phyloP scores from a whole-genome alignment of 2,329 filamentous ascomycete genomes.

The Nemania bipapillata region DNA sequence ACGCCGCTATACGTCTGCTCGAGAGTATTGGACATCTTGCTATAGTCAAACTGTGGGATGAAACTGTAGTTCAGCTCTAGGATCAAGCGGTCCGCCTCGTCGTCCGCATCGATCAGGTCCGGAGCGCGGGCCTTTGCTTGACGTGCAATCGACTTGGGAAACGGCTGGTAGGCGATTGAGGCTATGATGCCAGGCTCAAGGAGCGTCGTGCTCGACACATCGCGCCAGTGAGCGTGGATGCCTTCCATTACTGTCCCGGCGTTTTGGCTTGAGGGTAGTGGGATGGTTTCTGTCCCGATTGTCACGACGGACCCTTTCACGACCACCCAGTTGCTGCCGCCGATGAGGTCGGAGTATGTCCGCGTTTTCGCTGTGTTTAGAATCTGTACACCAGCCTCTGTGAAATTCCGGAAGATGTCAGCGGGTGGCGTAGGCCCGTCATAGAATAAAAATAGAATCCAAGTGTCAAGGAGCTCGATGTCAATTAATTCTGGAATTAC shows the following conservation, averaged over 20 bases:
- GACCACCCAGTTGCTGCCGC: constrained; percentile 57
- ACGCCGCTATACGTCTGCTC: constrained; percentile 53
- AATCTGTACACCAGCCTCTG: constrained; percentile 53
- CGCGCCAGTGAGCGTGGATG: constrained; percentile 52
- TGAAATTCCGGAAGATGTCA: constrained; percentile 67
- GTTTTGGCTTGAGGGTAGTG: constrained; percentile 48
- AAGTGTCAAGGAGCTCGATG: constrained; percentile 61
- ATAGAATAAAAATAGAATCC: constrained; percentile 72
- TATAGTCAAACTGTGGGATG: constrained; percentile 47
- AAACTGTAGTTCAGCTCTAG: constrained; percentile 59
- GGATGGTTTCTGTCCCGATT: constrained; percentile 55
- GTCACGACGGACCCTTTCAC: constrained; percentile 51
- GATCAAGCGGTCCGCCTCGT: constrained; percentile 55
- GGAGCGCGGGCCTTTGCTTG: constrained; percentile 50
- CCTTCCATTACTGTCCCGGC: constrained; percentile 48
- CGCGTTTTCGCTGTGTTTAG: constrained; percentile 60
- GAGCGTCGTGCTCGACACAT: constrained; percentile 43
- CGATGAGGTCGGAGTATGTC: constrained; percentile 61
- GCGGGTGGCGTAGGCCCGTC: constrained; percentile 64
- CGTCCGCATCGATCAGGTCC: constrained; percentile 56
- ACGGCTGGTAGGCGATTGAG: constrained; percentile 55
- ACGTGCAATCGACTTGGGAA: constrained; percentile 53
- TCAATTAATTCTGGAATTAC: constrained; percentile 31
- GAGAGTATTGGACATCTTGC: constrained; percentile 50
- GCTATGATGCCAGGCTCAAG: constrained; percentile 49